Evolutionary conservation across 495 filamentous ascomycete genomes (phyloP).

Genomic region (Neurospora sp.): DNA sequence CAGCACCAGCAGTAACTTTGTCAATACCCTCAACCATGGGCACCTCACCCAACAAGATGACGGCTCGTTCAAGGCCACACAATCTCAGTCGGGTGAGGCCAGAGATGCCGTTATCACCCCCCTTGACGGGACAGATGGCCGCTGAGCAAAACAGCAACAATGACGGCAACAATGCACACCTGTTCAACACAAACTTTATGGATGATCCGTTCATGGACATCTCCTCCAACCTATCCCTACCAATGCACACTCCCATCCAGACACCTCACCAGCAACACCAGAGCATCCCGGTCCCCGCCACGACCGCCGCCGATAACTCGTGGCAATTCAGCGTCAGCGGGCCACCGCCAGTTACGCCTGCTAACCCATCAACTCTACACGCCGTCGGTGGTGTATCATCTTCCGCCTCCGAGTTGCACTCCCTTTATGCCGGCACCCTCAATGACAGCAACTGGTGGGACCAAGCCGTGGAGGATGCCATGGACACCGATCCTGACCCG

Average conservation of each 20-base stretch:
- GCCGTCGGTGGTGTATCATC: background rate
- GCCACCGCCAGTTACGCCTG: background rate
- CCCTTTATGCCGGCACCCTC: background rate
- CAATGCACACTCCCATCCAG: slow-evolving; percentile 20
- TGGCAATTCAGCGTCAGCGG: slow-evolving; percentile 1
- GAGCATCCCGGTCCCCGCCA: background rate
- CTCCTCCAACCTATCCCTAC: slow-evolving; percentile 7
- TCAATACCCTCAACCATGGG: slow-evolving; percentile 15
- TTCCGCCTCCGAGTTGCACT: background rate
- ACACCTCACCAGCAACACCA: slow-evolving; percentile 10
- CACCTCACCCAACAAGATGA: slow-evolving; percentile 7
- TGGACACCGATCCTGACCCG: slow-evolving; percentile 9
- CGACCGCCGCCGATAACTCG: background rate
- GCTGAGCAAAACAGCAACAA: slow-evolving; percentile 1
- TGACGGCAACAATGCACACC: slow-evolving; percentile 1
- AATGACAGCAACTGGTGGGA: slow-evolving; percentile 22
- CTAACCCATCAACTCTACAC: background rate
- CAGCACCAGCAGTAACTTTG: background rate
- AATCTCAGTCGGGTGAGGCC: slow-evolving; percentile 8
- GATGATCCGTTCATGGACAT: slow-evolving; percentile 28
- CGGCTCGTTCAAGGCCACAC: slow-evolving; percentile 5
- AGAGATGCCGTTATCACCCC: slow-evolving; percentile 23
- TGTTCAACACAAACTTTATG: slow-evolving; percentile 21
- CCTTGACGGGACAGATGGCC: slow-evolving; percentile 22
- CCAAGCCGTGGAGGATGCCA: slow-evolving; percentile 7